Evolutionary conservation across 306 rosid genomes (phyloP).

Genomic region (Albizia julibrissin): DNA sequence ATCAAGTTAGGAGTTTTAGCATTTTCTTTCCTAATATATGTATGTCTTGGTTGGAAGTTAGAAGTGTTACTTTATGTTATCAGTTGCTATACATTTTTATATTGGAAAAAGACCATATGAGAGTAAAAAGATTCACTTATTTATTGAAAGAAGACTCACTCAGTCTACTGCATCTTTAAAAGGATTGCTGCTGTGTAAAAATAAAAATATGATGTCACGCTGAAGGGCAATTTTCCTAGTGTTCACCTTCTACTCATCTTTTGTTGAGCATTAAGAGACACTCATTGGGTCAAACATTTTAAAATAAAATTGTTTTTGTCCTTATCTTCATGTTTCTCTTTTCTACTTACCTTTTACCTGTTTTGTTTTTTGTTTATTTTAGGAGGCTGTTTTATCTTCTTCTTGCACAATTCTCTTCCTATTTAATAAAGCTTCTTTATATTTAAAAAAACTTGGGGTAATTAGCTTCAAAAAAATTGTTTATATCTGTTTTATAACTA

Average conservation of each 20-base stretch:
- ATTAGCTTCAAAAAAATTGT: background rate
- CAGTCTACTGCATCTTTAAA: background rate
- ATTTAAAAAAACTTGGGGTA: background rate
- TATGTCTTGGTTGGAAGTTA: conserved; percentile 61
- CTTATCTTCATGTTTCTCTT: background rate
- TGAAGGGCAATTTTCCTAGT: conserved; percentile 3
- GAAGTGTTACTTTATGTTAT: conserved; percentile 36
- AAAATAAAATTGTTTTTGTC: background rate
- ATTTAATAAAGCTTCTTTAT: background rate
- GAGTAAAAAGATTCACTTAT: background rate
- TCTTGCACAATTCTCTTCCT: background rate
- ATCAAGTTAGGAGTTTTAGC: conserved; percentile 92
- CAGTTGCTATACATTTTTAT: conserved; percentile 11
- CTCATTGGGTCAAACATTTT: conserved; percentile 22
- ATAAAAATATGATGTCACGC: background rate
- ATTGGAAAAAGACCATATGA: conserved; percentile 14
- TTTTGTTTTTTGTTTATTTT: background rate
- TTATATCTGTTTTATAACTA: conserved; percentile 7
- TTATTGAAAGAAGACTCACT: background rate
- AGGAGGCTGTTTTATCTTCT: background rate
- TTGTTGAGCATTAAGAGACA: background rate
- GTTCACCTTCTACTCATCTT: background rate
- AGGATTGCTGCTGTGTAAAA: conserved; percentile 7
- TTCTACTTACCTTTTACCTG: background rate
- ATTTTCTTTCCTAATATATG: conserved; percentile 61